Evolutionary conservation across 495 filamentous ascomycete species (phyloP), one percentile per base, ranked within the genome.

Genomic region (Podospora anserina): DNA sequence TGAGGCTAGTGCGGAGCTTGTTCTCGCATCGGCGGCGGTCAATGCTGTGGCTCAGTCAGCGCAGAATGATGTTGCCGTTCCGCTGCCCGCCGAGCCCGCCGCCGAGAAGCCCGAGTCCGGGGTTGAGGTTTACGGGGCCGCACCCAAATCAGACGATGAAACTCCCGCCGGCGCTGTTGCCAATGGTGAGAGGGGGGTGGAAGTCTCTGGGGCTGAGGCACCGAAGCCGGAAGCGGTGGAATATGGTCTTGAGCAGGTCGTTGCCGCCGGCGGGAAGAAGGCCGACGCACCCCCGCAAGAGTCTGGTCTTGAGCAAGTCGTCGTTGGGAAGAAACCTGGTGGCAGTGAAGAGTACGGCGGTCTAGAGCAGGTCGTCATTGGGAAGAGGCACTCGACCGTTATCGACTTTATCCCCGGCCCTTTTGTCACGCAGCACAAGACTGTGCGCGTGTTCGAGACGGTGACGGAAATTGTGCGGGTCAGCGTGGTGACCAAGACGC

Each of bases 371-470:
- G 19, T 20, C 58, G 55, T 19, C 32, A 20, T 58, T 65, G 19
- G 34, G 39, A 18, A 49, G 39, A 5, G 39, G 39, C 39, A 49
- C 39, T 54, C 69, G 15, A 55, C 66, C n/a, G 28, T 32, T 30
- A 61, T 58, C 9, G 20, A 59, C 54, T 70, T 70, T 28, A 27
- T 70, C 20, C 64, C 57, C 58, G 57, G 65, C 19, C 64, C 73
- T 26, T 61, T 68, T 0, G 68, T 79, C 5, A 79, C 70, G 3
- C 69, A 77, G 69, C 75, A 74, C 65, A 79, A 69, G 63, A 74
- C 78, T 0, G 72, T 80, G 23, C 73, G 72, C 34, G 72, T 83
- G 9, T 72, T 78, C 27, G 77, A 81, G 65, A 65, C 76, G 9
- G 67, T 76, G 0, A 76, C 78, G 0, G 71, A 76, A 26, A 73